A percentile compares a stretch with the other conserved stretches of the same genome.
Evolutionary conservation across 2,329 filamentous ascomycete genomes (phyloP).

Genomic region (Calycina marina): DNA sequence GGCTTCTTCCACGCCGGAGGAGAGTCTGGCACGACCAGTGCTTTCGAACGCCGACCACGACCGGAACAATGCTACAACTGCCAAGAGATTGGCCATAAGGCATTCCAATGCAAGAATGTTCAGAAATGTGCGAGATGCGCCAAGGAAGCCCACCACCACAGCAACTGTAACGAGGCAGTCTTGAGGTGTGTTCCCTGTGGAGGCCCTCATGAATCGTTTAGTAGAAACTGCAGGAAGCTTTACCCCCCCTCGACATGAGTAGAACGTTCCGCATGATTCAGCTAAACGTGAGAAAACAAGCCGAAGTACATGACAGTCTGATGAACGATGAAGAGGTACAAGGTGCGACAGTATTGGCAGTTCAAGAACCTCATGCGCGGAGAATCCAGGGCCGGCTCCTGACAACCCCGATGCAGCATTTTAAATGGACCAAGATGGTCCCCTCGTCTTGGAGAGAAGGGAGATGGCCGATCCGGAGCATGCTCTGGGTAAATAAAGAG

Average conservation of each 20-base stretch:
- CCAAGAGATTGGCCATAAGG: slow-evolving; percentile 20
- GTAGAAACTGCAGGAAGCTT: slow-evolving; percentile 12
- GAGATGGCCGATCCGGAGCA: slow-evolving; percentile 16
- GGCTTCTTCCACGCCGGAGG: slow-evolving; percentile 2
- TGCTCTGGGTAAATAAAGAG: slow-evolving; percentile 19
- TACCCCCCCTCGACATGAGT: slow-evolving; percentile 13
- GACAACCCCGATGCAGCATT: slow-evolving; percentile 4
- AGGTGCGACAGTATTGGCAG: slow-evolving; percentile 4
- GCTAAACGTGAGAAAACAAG: slow-evolving; percentile 6
- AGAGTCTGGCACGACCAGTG: background rate
- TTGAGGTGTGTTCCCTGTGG: slow-evolving; percentile 10
- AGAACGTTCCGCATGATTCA: slow-evolving; percentile 4
- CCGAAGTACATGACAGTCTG: slow-evolving; percentile 6
- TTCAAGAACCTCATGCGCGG: slow-evolving; percentile 4
- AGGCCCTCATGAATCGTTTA: slow-evolving; percentile 11
- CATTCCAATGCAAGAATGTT: slow-evolving; percentile 17
- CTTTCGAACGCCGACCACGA: slow-evolving; percentile 6
- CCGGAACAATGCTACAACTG: slow-evolving; percentile 22
- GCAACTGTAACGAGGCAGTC: slow-evolving; percentile 8
- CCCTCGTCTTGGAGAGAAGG: slow-evolving; percentile 7
- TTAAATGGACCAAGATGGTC: slow-evolving; percentile 8
- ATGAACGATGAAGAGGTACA: slow-evolving; percentile 7
- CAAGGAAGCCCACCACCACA: slow-evolving; percentile 12
- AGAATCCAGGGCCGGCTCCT: slow-evolving; percentile 1
- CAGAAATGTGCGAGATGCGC: slow-evolving; percentile 10